Base-by-base conservation (phyloP, 2,329 filamentous ascomycete genomes). In the Aspergillus caelatus region DNA sequence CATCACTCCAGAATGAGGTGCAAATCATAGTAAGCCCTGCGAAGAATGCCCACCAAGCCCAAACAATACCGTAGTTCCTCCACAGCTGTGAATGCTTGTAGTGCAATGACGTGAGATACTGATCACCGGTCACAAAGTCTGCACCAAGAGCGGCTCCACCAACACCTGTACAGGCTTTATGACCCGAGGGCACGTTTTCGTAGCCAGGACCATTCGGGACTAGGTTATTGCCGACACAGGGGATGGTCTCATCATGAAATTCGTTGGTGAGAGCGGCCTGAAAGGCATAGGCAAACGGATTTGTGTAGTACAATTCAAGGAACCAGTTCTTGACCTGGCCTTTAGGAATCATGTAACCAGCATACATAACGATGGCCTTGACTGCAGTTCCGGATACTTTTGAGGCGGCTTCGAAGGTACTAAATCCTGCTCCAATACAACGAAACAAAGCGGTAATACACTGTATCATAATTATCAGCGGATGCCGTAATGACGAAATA, bases 41-140 rank as follows among this genome's bases (percentile, higher is more conserved):
- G 63, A 85, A 90, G 0, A 90, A 72, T 11, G 74, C 81, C 86
- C 88, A 90, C 82, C 83, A 90, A 0, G 83, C 87, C 82, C 86
- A 88, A 50, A 89, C 70, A 57, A 88, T 87, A 14, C 86, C 86
- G 62, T 88, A 84, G 71, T 89, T 88, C 9, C 86, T 77, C 86
- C 86, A 88, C 1, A 88, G 63, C 50, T 88, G 82, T 0, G 70
- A 69, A 57, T 84, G 77, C 21, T 77, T 79, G 73, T 87, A 89
- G 0, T 84, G 85, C 0, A 91, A 76, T 1, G 82, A 84, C 0
- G 68, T 70, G 0, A 90, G 76, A 60, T 90, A 90, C 7, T 84
- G 75, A 21, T 88, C 86, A 0, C 88, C 88, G 8, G 77, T 82
- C 1, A 90, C 77, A 19, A 70, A 81, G 0, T 78, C 80, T 26